Evolutionary conservation across 1,284 basidiomycete species (phyloP), one percentile per base, ranked within the genome.

Genomic region (Cryptococcus floricola): DNA sequence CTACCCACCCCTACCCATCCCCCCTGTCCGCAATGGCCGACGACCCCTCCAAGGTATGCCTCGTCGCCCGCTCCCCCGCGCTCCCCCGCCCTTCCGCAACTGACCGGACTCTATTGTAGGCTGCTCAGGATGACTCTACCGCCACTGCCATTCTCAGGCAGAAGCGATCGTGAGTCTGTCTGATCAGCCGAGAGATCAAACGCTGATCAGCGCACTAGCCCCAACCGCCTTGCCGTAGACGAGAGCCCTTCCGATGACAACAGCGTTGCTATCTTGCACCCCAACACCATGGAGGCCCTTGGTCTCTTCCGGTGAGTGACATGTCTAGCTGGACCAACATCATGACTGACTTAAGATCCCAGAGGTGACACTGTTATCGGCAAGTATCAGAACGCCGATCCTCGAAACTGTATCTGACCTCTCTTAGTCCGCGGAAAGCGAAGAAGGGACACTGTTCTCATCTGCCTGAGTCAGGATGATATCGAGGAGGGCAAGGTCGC

Each of bases 401-500:
- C 13, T 27, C 16, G 46, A 43, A 28, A 43, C 41, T 48, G 6
- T 23, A 6, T 39, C 42, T 56, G 18, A 13, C 18, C 34, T 87
- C 47, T 18, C 43, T 8, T 38, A 73, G 71, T 75, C 31, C 69
- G 91, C 56, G 93, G 93, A 52, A 97, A 97, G 84, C 94, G 95
- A 81, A 87, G 94, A 71, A 86, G 87, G 66, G 93, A 96, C 70
- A 94, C 91, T 14, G 95, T 98, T 46, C 85, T 98, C 58, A 98
- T 98, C 75, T 95, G 91, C 69, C 79, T 99, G 67, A 89, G 88
- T 69, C 91, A 90, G 54, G 96, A 98, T 70, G 90, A 95, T 62
- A 89, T 98, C 56, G 96, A 98, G 67, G 95, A 98, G 78, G 91
- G 93, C 62, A 92, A 93, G 76, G 92, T 99, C 64, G 92, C 96